Percentiles rank a stretch among this genome's conserved stretches.
Conservation (phyloP, 805 yeast species). For the Saccharomycopsis synnaedendra region DNA sequence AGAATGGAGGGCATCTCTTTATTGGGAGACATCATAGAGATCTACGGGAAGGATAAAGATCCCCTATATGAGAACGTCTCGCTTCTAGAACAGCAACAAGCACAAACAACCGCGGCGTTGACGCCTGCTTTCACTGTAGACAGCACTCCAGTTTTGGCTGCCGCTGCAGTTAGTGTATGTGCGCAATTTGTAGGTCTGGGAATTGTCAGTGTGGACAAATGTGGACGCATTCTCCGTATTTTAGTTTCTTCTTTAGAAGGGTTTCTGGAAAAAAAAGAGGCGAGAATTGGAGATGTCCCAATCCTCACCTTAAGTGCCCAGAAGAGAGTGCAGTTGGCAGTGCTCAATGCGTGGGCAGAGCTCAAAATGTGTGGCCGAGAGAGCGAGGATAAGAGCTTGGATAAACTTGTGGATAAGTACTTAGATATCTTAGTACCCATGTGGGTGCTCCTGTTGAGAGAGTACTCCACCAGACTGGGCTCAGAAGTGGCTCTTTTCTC, state of each 20-base stretch:
- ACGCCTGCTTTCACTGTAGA: constrained; percentile 75
- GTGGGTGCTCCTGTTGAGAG: constrained; percentile 71
- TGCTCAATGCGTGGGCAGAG: constrained; percentile 67
- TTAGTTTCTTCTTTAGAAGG: constrained; percentile 59
- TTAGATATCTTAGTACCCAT: constrained; percentile 52
- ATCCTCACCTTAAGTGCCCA: constrained; percentile 33
- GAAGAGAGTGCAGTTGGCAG: constrained; percentile 44
- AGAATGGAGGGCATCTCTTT: constrained; percentile 57
- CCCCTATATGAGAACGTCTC: constrained; percentile 63
- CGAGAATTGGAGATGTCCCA: constrained; percentile 47
- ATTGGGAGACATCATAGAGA: constrained; percentile 48
- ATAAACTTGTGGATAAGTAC: constrained; percentile 42
- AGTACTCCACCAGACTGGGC: constrained; percentile 58
- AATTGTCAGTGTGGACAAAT: constrained; percentile 35
- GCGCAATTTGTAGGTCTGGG: constrained; percentile 65
- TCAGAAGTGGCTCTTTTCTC: constrained; percentile 30
- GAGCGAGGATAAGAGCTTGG: constrained; percentile 24
- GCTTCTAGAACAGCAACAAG: constrained; percentile 83
- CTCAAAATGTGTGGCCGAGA: constrained; percentile 28
- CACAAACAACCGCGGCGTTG: constrained; percentile 83
- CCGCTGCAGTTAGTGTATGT: constrained; percentile 65
- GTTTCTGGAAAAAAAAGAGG: constrained; percentile 21
- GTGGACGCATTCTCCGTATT: constrained; percentile 49
- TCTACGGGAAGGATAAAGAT: constrained; percentile 53
- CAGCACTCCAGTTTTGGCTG: constrained; percentile 62